Percentiles rank a stretch among this genome's conserved stretches.
Evolutionary conservation across 371 early-diverging fungal genomes (phyloP).

Genomic region (Mucor indicus): DNA sequence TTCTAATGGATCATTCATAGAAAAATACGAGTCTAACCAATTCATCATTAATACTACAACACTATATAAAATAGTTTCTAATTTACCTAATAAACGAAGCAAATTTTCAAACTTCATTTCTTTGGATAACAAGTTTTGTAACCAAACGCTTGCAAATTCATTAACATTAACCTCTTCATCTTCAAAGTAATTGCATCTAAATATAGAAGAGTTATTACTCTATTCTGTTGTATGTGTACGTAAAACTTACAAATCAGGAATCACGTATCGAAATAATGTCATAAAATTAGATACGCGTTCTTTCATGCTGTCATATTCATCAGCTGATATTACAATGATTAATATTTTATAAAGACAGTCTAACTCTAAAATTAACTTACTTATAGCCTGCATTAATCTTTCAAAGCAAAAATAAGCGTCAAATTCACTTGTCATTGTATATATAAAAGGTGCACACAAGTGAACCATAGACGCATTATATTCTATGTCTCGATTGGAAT

Average conservation of each 20-base stretch:
- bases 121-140: conserved; percentile 67
- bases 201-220: neutral
- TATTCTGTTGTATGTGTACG: conserved; percentile 2
- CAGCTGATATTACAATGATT: too few relatives aligned
- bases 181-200: conserved; percentile 75
- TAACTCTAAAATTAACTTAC: too few relatives aligned
- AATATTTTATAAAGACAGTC: too few relatives aligned
- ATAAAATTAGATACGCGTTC: conserved; percentile 65
- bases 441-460: conserved; percentile 77
- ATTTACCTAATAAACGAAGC: conserved; percentile 74
- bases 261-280: conserved; percentile 64
- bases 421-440: conserved; percentile 58
- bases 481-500: conserved; percentile 65
- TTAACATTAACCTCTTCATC: conserved; percentile 86
- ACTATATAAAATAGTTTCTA: too few relatives aligned
- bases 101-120: conserved; percentile 75
- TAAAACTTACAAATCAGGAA: conserved; percentile 57
- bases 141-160: conserved; percentile 82
- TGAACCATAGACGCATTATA: conserved; percentile 70
- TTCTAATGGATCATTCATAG: conserved; percentile 60
- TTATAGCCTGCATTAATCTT: conserved; percentile 59
- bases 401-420: conserved; percentile 80
- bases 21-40: conserved; percentile 65
- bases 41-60: neutral
- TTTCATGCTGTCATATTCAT: conserved; percentile 54